These are phyloP conservation scores for slime mould (Dictyostelium discoideum) DNA, from an alignment of 78 protist genomes.

Conservation along the genomic window dicty_2.7 NC_007088.5:5467501-5468000, in stretches of 20 bases:
- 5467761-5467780: neutral
- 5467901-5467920: neutral
- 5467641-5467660: too few relatives aligned
- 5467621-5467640: too few relatives aligned
- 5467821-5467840: neutral
- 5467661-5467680: neutral
- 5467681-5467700: neutral
- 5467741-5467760: constrained; percentile 4
- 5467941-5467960: neutral
- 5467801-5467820: neutral
- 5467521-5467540: neutral
- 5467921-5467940: neutral
- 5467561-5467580: neutral
- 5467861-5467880: neutral
- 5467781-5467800: neutral
- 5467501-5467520: neutral
- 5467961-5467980: neutral
- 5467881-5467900: neutral
- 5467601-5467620: too few relatives aligned
- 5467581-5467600: too few relatives aligned
- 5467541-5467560: neutral
- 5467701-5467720: neutral
- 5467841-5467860: neutral
- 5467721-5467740: neutral
- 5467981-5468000: neutral